A percentile compares a stretch with the other conserved stretches of the same genome.
Evolutionary conservation across 257 asterid genomes (phyloP).

Genomic region (Primulina eburnea): DNA sequence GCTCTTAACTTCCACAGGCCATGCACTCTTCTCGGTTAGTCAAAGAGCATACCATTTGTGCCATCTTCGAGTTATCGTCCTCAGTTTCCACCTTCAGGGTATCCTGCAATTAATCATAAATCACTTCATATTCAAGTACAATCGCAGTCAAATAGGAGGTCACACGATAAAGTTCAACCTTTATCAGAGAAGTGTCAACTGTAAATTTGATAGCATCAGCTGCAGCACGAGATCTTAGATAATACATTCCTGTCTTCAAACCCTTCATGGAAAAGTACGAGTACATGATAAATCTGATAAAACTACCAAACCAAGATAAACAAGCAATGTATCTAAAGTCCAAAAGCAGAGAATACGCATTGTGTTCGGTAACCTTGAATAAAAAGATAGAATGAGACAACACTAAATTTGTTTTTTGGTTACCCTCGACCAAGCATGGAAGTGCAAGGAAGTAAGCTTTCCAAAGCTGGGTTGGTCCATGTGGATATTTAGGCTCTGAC

Average conservation of each 20-base stretch:
- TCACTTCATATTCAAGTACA: not conserved
- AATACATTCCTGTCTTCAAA: slow-evolving; percentile 95
- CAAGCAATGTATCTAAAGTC: not conserved
- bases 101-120: slow-evolving; percentile 32
- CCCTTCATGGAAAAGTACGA: slow-evolving; percentile 45
- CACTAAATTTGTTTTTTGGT: slow-evolving; percentile 6
- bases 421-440: slow-evolving; percentile 88
- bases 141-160: not conserved
- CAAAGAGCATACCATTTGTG: slow-evolving; percentile 79
- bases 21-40: slow-evolving; percentile 80
- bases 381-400: not conserved
- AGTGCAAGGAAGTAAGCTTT: slow-evolving; percentile 89
- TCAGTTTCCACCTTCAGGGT: slow-evolving; percentile 34
- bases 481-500: slow-evolving; percentile 92
- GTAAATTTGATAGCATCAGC: slow-evolving; percentile 96
- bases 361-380: not conserved
- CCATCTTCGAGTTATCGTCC: slow-evolving; percentile 55
- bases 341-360: not conserved
- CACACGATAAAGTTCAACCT: slow-evolving; percentile 25
- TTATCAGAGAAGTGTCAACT: slow-evolving; percentile 71
- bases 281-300: not conserved
- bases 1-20: slow-evolving; percentile 74
- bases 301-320: not conserved
- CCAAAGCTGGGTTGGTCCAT: slow-evolving; percentile 90
- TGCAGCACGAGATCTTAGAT: slow-evolving; percentile 85